Base-by-base conservation (phyloP, 306 rosid species). In the Dryas drummondii region DNA sequence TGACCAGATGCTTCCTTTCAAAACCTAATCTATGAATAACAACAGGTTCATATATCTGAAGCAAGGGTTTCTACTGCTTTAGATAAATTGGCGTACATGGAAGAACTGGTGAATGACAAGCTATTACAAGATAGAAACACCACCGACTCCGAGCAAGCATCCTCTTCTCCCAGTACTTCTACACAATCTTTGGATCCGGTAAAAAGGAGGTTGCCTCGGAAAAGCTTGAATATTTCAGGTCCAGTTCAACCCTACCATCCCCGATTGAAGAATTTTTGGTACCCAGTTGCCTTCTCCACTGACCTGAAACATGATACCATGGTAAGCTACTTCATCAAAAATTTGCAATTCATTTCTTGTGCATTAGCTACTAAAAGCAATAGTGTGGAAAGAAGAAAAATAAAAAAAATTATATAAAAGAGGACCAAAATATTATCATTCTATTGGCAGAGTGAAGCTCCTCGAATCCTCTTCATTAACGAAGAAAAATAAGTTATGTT, bases 1-100 rank as follows among this genome's bases (percentile, higher is more conserved):
- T 56, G 61, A 71, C 51, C 32, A 41, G 9, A 40, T 51, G 16
- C 60, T 55, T 55, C 4, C 48, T 47, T 1, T 64, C 14, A 13
- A 22, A 50, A 26, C 42, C 49, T 59, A n/a, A 84, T 55, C 68
- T 62, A 60, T 80, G 88, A 75, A 78, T 46, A 66, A 83, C 50
- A 69, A 74, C 94, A 91, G 99, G 99, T 96, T 71, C 99, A 96
- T 84, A 84, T 89, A 82, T 96, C 97, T 14, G 99, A 96, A 80
- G 97, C 92, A 75, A 87, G 99, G 82, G 97, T 96, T 76, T 60
- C 80, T 70, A 88, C 98, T 79, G 98, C 99, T 63, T 86, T 96
- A 72, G 98, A 92, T 79, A 96, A 92, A 88, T 91, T 96, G 57
- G 99, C 99, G 79, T 86, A 85, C 91, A 92, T 96, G 99, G 99